phyloP scores from a whole-genome alignment of 306 rosid species.

The Inga leiocalycina region DNA sequence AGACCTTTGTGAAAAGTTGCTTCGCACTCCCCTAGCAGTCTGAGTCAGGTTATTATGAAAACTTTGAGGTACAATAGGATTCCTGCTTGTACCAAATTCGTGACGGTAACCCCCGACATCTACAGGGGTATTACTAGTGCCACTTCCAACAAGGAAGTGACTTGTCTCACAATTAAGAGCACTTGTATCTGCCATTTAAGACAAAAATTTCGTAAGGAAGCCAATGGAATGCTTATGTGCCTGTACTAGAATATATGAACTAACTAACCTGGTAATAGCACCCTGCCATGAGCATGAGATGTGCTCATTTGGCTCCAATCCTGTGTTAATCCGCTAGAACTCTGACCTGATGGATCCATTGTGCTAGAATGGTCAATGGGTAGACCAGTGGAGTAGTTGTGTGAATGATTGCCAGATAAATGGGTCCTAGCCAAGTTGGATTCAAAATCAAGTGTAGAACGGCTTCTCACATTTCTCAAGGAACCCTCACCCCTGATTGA shows the following conservation, averaged over 20 bases:
- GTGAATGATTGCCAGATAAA: constrained; percentile 47
- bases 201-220: constrained; percentile 17
- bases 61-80: constrained; percentile 40
- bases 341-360: constrained; percentile 46
- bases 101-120: constrained; percentile 46
- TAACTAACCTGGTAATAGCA: constrained; percentile 44
- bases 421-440: constrained; percentile 55
- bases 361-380: constrained; percentile 46
- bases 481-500: constrained; percentile 75
- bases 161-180: constrained; percentile 44
- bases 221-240: not conserved
- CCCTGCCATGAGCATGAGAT: constrained; percentile 40
- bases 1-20: constrained; percentile 50
- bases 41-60: constrained; percentile 42
- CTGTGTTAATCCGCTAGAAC: constrained; percentile 36
- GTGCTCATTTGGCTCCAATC: constrained; percentile 53
- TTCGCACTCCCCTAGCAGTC: constrained; percentile 48
- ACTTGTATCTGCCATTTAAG: constrained; percentile 41
- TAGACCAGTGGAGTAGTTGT: constrained; percentile 42
- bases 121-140: constrained; percentile 37
- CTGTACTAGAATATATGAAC: not conserved
- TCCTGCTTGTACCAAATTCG: constrained; percentile 44
- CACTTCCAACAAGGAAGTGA: constrained; percentile 43
- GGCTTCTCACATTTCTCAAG: constrained; percentile 67
- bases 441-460: constrained; percentile 52